Evolutionary conservation across 2,329 filamentous ascomycete species (phyloP).

Genomic region (Penicillium frequentans): DNA sequence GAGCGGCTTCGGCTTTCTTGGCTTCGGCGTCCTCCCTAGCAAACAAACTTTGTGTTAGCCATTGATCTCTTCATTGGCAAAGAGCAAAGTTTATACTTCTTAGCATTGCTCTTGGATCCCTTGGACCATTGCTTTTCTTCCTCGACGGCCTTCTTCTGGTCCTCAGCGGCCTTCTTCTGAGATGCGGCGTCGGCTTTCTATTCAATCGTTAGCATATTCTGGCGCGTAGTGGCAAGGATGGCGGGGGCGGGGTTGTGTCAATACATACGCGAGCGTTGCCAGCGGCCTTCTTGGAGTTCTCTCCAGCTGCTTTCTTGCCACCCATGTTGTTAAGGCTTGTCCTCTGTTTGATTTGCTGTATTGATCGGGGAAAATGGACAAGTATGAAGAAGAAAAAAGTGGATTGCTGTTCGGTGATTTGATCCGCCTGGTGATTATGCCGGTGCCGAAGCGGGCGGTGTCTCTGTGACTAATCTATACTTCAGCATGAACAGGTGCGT

Average conservation of each 20-base stretch:
- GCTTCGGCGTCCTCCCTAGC: conserved; percentile 77
- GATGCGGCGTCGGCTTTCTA: conserved; percentile 88
- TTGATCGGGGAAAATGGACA: neutral
- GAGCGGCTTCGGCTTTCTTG: conserved; percentile 77
- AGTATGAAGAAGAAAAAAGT: conserved; percentile 9
- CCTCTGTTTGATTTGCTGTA: neutral
- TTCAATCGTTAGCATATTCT: conserved; percentile 14
- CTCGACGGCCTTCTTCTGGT: conserved; percentile 63
- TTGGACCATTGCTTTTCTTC: conserved; percentile 81
- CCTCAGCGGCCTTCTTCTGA: conserved; percentile 70
- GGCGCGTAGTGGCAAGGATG: conserved; percentile 14
- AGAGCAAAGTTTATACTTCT: conserved; percentile 63
- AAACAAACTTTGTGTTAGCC: neutral
- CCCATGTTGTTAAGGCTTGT: conserved; percentile 56
- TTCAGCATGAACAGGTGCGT: neutral
- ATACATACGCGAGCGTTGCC: conserved; percentile 67
- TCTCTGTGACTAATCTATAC: conserved; percentile 1
- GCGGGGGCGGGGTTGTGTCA: conserved; percentile 26
- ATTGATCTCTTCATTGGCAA: neutral
- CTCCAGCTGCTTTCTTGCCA: conserved; percentile 65
- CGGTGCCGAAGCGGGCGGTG: conserved; percentile 26
- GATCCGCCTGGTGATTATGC: conserved; percentile 25
- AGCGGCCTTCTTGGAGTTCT: conserved; percentile 83
- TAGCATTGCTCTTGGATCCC: conserved; percentile 78
- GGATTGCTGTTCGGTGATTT: conserved; percentile 20